Conservation (phyloP, 2,329 filamentous ascomycete genomes). For the Bipolaris cookei region DNA sequence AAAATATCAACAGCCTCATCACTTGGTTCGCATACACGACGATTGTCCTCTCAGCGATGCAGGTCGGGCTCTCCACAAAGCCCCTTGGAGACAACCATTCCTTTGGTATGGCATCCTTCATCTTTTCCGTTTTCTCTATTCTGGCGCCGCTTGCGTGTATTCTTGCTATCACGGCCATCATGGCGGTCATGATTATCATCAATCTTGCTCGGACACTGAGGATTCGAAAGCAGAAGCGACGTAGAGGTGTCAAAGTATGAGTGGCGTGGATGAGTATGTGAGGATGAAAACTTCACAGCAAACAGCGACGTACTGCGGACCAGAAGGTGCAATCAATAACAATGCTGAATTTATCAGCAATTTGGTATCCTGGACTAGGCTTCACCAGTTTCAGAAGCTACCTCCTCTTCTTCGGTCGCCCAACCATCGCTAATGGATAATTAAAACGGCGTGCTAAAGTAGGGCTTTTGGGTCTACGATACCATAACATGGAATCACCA, state of each 20-base stretch:
- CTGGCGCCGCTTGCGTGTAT: conserved; percentile 28
- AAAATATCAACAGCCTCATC: conserved; percentile 34
- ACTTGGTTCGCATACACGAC: conserved; percentile 35
- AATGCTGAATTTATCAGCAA: too few species aligned
- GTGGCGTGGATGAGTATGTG: background rate
- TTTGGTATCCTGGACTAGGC: too few species aligned
- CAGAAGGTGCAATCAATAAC: too few species aligned
- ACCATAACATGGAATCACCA: too few species aligned
- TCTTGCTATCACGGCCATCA: conserved; percentile 15
- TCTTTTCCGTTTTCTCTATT: conserved; percentile 33
- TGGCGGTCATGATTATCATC: conserved; percentile 17
- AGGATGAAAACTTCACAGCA: background rate
- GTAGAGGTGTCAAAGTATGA: conserved; percentile 7
- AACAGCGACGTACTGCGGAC: background rate
- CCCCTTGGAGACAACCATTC: conserved; percentile 21
- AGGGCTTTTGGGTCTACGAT: too few species aligned
- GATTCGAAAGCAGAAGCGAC: conserved; percentile 18
- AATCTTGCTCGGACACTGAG: conserved; percentile 20
- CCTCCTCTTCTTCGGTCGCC: too few species aligned
- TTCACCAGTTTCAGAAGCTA: too few species aligned
- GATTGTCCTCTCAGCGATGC: conserved; percentile 37
- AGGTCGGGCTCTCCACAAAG: conserved; percentile 30
- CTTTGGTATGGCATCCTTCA: conserved; percentile 30
- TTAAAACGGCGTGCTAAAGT: too few species aligned
- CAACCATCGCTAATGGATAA: too few species aligned